Base-by-base conservation (phyloP, 2,329 filamentous ascomycete genomes). In the Aplosporella prunicola region DNA sequence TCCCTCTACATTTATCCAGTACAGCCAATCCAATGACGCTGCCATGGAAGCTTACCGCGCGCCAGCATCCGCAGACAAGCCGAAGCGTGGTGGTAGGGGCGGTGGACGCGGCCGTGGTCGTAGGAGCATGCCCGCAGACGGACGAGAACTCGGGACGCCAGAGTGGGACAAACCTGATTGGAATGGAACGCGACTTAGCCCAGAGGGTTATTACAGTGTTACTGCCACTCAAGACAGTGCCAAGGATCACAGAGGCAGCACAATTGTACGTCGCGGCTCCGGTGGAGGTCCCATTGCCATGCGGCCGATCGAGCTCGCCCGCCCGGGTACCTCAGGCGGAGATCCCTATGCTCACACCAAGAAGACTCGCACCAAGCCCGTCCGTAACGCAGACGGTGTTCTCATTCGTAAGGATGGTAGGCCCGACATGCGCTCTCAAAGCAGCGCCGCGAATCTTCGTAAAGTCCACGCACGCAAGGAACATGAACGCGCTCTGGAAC, bases 401-500 rank as follows among this genome's bases (percentile, higher is more conserved):
- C 49, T 71, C 20, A 69, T 71, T 39, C 58, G 67, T 27, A 71
- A 71, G 44, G 67, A 71, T 40, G 67, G 67, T 5, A 51, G 63
- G 9, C 67, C 67, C 5, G 67, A 71, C 40, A 69, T 68, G 64
- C 62, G 67, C 9, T 66, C 62, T 20, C 64, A 69, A n/a, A 67
- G 63, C 43, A 67, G 63, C 9, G 66, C 67, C n/a, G 66, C 66
- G 32, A 70, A 70, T 41, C 48, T 70, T 10, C 59, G 67, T 25
- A 69, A 69, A 44, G 67, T 69, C 3, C 66, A 69, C 45, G 65
- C 66, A 16, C 61, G 64, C 40, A 69, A 68, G 38, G 66, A 69
- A 13, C 41, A 44, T 23, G 42, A 45, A 36, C 35, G 36, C 14
- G 36, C 32, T 7, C 4, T 26, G 20, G 41, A 41, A 17, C 37